Base-by-base conservation (phyloP, 768 basidiomycete species). In the Tephrocybe sp. region DNA sequence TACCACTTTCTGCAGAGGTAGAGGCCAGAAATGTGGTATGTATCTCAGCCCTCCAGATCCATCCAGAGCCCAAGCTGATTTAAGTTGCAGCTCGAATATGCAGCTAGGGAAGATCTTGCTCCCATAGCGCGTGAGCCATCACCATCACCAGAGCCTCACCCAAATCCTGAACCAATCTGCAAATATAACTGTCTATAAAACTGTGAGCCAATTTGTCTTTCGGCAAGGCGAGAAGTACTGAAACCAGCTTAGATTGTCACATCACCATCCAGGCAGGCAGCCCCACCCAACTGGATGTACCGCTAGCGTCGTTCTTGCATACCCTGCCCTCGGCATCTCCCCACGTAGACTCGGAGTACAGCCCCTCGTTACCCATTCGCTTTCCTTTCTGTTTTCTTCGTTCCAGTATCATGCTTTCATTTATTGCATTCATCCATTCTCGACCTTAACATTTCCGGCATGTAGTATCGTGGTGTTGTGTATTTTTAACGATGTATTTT, bases 1-100 rank as follows among this genome's bases (percentile, higher is more conserved):
- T 68, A 11, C 63, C 64, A 31, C 44, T 60, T 31, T 50, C 51
- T 40, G 48, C 54, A 40, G 61, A 63, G 22, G 44, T 61, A 21
- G 59, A 55, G 43, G 52, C 55, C 34, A 56, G 59, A n/a, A 36
- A 23, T 42, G 7, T 16, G 22, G 41, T 50, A 11, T 44, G 19
- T 21, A 12, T 23, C 10, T 12, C 23, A 11, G 12, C 13, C 22
- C 15, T 11, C 11, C 4, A 11, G 10, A 40, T 16, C 13, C 18
- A 7, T 38, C 18, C 23, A 30, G 21, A 16, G 27, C 5, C 27
- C 8, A 21, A 7, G 3, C 18, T 42, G 25, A 42, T 22, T 15
- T 27, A 31, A 7, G 11, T 37, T 48, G 19, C 13, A 49, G 50
- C 39, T 40, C 12, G 45, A 34, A 9, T 22, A 50, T 18, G 44